phyloP scores from a whole-genome alignment of 1,139 yeast genomes.

The Kazachstania sp. region DNA sequence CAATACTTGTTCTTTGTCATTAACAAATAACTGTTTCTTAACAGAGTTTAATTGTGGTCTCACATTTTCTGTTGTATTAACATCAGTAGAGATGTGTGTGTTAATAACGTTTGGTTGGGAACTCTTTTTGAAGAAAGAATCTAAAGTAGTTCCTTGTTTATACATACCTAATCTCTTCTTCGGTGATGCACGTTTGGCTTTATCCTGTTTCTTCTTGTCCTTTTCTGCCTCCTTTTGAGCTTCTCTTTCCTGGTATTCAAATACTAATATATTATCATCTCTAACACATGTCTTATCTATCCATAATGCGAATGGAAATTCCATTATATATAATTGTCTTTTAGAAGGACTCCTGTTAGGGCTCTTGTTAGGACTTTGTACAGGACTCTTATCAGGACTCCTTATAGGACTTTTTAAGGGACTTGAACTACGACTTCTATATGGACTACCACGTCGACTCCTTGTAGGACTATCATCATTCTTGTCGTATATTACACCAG shows the following conservation, averaged over 20 bases:
- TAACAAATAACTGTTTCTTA: conserved; percentile 16
- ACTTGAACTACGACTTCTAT: background rate
- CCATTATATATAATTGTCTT: conserved; percentile 15
- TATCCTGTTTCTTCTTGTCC: background rate
- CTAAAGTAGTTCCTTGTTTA: conserved; percentile 22
- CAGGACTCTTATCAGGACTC: background rate
- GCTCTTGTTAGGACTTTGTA: conserved; percentile 2
- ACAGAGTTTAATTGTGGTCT: conserved; percentile 6
- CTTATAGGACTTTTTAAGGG: background rate
- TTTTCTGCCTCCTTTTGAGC: background rate
- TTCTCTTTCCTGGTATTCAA: conserved; percentile 9
- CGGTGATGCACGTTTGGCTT: conserved; percentile 5
- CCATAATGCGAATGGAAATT: conserved; percentile 19
- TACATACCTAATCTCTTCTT: conserved; percentile 7
- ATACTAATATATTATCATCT: conserved; percentile 11
- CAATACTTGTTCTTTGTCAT: background rate
- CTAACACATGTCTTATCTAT: conserved; percentile 20
- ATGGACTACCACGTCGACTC: background rate
- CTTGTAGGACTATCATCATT: conserved; percentile 1
- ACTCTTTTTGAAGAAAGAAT: conserved; percentile 14
- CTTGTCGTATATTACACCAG: conserved; percentile 2
- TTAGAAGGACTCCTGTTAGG: conserved; percentile 14
- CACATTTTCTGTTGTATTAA: too few species aligned
- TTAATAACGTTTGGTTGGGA: background rate
- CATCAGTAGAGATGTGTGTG: too few species aligned